Evolutionary conservation across 2,329 filamentous ascomycete species (phyloP), one percentile per base, ranked within the genome.

Genomic region (Ascomycota sp.): DNA sequence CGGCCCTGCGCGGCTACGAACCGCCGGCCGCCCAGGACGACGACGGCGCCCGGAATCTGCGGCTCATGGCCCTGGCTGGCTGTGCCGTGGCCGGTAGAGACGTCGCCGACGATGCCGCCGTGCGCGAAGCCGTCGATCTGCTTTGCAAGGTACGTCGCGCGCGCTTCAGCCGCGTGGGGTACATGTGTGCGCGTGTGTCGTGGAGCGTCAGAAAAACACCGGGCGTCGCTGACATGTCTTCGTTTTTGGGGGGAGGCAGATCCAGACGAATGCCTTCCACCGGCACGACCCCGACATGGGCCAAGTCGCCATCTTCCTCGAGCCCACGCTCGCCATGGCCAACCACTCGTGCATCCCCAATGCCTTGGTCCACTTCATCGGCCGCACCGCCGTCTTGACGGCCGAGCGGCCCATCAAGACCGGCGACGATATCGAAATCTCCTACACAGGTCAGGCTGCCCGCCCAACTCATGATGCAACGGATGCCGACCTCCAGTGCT

Each of bases 301-400:
- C 1, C 53, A 62, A 32, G 53, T 59, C 1, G 68, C 66, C 17
- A 51, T 70, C 20, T 73, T 67, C 35, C 48, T 74, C 23, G 63
- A 71, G 36, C 55, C 63, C 1, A 56, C 46, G 4, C 50, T 71
- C 25, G 63, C 67, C 33, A 69, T 72, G 59, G 57, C 59, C 15
- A 75, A 75, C 36, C 70, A 75, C 42, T 69, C 67, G 0, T 75
- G 70, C 36, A 43, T 61, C 3, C 69, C 69, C 4, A 74, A 71
- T 37, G 65, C 69, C 2, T 52, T 60, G 28, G 62, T 75, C 11
- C 56, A 61, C 26, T 72, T 73, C 30, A 39, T 58, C 24, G 62
- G 62, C 4, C 55, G 67, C 5, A 53, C 47, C 4, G 61, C 65
- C 3, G 46, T 61, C 3, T 45, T 75, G 10, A 54, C 60, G 23